Evolutionary conservation across 2,329 filamentous ascomycete genomes (phyloP).

Genomic region (Exophiala phaeomuriformis): DNA sequence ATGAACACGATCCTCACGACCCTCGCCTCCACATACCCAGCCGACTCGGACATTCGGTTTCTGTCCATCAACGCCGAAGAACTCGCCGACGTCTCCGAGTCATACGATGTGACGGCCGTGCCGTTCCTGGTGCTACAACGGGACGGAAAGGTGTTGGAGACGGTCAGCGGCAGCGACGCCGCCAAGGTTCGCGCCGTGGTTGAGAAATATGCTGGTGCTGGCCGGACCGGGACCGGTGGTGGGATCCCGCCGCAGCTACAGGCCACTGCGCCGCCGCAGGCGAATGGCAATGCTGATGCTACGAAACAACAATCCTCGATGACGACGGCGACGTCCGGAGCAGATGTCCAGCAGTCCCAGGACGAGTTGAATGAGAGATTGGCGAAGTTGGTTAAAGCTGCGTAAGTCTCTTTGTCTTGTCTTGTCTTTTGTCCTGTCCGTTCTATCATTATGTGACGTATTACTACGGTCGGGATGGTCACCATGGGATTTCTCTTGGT

Average conservation of each 20-base stretch:
- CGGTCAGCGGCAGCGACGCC: constrained; percentile 83
- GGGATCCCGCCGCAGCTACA: constrained; percentile 37
- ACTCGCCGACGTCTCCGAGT: constrained; percentile 80
- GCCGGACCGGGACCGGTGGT: constrained; percentile 29
- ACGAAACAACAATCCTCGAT: not conserved
- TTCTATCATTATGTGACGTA: too few relatives aligned
- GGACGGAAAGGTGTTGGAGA: constrained; percentile 68
- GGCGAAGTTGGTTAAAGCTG: constrained; percentile 80
- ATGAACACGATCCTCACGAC: constrained; percentile 82
- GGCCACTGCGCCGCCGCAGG: constrained; percentile 31
- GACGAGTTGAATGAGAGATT: constrained; percentile 80
- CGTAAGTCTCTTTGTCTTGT: constrained; percentile 44
- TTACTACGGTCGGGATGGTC: too few relatives aligned
- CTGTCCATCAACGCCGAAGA: constrained; percentile 91
- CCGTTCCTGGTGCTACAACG: constrained; percentile 82
- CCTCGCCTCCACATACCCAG: constrained; percentile 77
- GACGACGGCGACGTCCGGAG: too few relatives aligned
- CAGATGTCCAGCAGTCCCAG: constrained; percentile 51
- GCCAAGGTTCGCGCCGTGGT: constrained; percentile 77
- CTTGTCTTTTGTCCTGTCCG: too few relatives aligned
- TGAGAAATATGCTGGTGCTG: constrained; percentile 64
- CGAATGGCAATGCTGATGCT: constrained; percentile 29
- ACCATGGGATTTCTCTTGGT: too few relatives aligned
- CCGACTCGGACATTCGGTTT: constrained; percentile 65
- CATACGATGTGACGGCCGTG: constrained; percentile 89